Evolutionary conservation across 495 filamentous ascomycete species (phyloP).

Genomic region (Ramalina intermedia): DNA sequence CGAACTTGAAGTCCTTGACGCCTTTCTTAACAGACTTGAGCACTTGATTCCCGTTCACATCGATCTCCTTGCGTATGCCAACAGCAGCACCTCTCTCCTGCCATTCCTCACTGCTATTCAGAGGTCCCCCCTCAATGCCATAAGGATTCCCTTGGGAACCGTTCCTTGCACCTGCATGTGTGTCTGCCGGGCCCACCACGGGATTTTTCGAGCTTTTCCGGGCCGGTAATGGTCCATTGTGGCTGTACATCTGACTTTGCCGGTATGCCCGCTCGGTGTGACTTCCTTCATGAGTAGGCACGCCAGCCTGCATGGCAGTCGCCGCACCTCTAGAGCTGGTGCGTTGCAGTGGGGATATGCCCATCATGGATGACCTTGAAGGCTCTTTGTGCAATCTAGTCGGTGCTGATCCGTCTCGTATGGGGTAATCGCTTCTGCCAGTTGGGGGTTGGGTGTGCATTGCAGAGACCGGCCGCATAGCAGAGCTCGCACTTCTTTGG

Average conservation of each 20-base stretch:
- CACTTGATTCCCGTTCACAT: slow-evolving; percentile 69
- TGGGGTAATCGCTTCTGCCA: slow-evolving; percentile 17
- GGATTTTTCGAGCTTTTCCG: slow-evolving; percentile 54
- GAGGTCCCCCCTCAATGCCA: slow-evolving; percentile 46
- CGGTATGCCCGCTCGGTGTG: slow-evolving; percentile 55
- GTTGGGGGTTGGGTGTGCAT: slow-evolving; percentile 36
- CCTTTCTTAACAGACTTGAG: slow-evolving; percentile 86
- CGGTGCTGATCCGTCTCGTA: slow-evolving; percentile 28
- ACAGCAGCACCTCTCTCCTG: slow-evolving; percentile 84
- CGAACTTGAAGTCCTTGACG: slow-evolving; percentile 92
- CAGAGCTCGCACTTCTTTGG: slow-evolving; percentile 17
- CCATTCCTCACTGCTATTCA: slow-evolving; percentile 79
- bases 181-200: slow-evolving; percentile 31
- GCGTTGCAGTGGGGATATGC: slow-evolving; percentile 30
- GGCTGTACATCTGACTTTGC: slow-evolving; percentile 37
- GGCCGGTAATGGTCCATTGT: slow-evolving; percentile 40
- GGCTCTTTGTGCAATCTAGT: slow-evolving; percentile 49
- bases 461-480: slow-evolving; percentile 39
- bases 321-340: slow-evolving; percentile 48
- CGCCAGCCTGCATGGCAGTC: slow-evolving; percentile 45
- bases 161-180: slow-evolving; percentile 9
- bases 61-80: slow-evolving; percentile 58
- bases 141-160: slow-evolving; percentile 32
- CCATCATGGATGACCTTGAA: slow-evolving; percentile 46
- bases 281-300: slow-evolving; percentile 54